Base-by-base conservation (phyloP, 257 asterid species). In the Nicotiana tomentosiformis region DNA sequence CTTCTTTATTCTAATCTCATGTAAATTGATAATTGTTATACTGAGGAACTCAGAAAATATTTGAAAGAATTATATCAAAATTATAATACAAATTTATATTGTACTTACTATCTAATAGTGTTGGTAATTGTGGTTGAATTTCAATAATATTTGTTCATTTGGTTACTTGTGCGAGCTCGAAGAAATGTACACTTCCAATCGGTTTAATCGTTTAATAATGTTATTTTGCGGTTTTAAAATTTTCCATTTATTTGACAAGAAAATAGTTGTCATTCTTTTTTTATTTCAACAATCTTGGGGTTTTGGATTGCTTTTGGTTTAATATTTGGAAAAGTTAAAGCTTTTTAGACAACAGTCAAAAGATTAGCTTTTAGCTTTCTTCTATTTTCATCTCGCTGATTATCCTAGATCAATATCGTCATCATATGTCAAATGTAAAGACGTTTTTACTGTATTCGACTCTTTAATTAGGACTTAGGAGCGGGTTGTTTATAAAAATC, bases 1-100 rank as follows among this genome's bases (percentile, higher is more conserved):
- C 82, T 89, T 8, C 86, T 90, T 43, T 86, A 74, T 65, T 86
- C 85, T 9, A 74, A 51, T 51, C 43, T 74, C 64, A 51, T 74
- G 16, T 74, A 32, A 74, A 26, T 74, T 12, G 23, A 35, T 5
- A 6, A 23, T 72, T 20, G 6, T 49, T 3, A 46, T 46, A 49
- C 18, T 15, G 58, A 11, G 58, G 58, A 53, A 53, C 26, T 46
- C 23, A 10, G 5, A 29, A 37, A 70, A 39, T 10, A 39, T 70
- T 70, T 70, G 35, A 70, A 43, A 70, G 58, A 70, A 20, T 26
- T 3, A 69, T 39, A 49, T 10, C 57, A 72, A 72, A 72, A 20
- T 39, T 6, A 70, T 43, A 20, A 6, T 43, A 70, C n/a, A 43
- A 17, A 37, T 37, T 4, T 10, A 1, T 68, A 23, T 35, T 66